Evolutionary conservation across 495 filamentous ascomycete species (phyloP), one percentile per base, ranked within the genome.

Genomic region (Penicillium nucicola): DNA sequence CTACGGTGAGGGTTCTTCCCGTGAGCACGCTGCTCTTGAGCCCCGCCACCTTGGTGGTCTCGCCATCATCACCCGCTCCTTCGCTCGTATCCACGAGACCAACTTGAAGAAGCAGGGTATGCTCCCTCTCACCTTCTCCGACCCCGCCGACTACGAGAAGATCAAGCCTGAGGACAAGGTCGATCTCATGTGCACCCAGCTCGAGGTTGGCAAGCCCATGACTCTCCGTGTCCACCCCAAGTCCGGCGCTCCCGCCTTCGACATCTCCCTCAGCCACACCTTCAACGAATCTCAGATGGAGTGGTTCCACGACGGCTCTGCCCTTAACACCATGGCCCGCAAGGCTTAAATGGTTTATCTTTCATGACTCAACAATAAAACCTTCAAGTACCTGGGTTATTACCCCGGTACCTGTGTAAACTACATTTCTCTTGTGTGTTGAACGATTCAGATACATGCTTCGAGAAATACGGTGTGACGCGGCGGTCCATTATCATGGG

Each of bases 101-200:
- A 98, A 98, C 83, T 76, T 98, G 78, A 98, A 98, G 89, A 98
- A 98, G 86, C 93, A 98, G 83, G 93, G 93, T 77, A 93, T 98
- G 90, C 89, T 98, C 76, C 93, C 93, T 63, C 81, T 98, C 42
- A 96, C 91, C 58, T 98, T 98, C 77, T 68, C 82, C 45, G 85
- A 97, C 65, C 93, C 95, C 20, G 95, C 85, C 67, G 93, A 98
- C 74, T 98, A 98, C 73, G 93, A 98, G 70, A 93, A 88, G 79
- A 95, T 98, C 76, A 80, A 87, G 65, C 89, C 90, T 55, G 85
- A 91, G 23, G 95, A 96, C 81, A 92, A 85, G 74, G 83, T 96
- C 58, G 89, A 95, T 67, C 77, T 98, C 19, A 68, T 90, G 67
- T 90, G 85, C 83, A 97, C 95, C 15, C 81, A 97, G 75, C 76